These are phyloP conservation scores for Tolypocladium inflatum DNA, from an alignment of 2,329 filamentous ascomycete genomes.

Conservation along the genomic window DNA sequence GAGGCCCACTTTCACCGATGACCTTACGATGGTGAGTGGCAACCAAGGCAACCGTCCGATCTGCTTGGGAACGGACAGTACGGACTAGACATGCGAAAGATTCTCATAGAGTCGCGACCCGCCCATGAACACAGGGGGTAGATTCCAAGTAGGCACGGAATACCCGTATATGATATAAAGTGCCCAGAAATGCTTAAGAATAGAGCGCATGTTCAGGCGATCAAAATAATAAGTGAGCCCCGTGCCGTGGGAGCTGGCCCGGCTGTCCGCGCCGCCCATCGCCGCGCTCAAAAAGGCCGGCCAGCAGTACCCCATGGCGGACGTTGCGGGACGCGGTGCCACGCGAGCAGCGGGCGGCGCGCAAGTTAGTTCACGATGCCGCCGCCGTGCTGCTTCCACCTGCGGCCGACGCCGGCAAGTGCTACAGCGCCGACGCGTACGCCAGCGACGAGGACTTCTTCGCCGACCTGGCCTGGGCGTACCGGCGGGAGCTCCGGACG, in stretches of 20 bases:
- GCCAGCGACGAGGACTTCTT: conserved; percentile 45
- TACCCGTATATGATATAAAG: no score
- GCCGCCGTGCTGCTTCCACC: conserved; percentile 60
- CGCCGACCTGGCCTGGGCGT: conserved; percentile 44
- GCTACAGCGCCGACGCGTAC: conserved; percentile 43
- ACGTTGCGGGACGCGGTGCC: conserved; percentile 35
- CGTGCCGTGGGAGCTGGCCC: conserved; percentile 26
- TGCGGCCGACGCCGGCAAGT: conserved; percentile 37
- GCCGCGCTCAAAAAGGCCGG: conserved; percentile 27
- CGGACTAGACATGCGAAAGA: no score
- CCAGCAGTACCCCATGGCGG: conserved; percentile 28
- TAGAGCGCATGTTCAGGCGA: no score
- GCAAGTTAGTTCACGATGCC: conserved; percentile 62
- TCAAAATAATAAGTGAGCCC: conserved; percentile 15
- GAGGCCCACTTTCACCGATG: no score
- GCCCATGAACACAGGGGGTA: no score
- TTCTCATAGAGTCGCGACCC: no score
- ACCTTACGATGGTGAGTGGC: no score
- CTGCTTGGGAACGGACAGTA: no score
- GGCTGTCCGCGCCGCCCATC: conserved; percentile 27
- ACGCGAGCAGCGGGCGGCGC: conserved; percentile 48
- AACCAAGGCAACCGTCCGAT: no score
- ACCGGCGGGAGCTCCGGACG: conserved; percentile 43
- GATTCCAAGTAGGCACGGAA: no score
- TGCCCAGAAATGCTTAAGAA: no score